Percentiles rank a stretch among this genome's conserved stretches.
Conservation (phyloP, 495 filamentous ascomycete genomes). For the Tuber aestivum region DNA sequence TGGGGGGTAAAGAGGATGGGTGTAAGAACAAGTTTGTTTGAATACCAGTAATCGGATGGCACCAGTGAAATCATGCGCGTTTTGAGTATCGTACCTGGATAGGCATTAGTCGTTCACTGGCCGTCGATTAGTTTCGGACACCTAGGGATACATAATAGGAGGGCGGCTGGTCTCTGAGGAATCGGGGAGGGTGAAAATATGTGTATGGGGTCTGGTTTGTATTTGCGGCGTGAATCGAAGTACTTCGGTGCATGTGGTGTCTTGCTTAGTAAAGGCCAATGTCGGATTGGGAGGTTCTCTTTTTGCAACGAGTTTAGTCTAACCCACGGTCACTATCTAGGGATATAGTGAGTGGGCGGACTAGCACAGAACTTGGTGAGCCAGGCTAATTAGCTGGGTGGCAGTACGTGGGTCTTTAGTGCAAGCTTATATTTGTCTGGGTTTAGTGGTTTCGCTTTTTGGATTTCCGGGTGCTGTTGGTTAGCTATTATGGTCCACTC, state of each 20-base stretch:
- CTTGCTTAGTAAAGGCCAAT: background rate
- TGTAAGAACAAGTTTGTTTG: background rate
- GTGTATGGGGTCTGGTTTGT: background rate
- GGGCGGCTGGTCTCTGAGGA: background rate
- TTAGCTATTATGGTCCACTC: background rate
- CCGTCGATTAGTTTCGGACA: background rate
- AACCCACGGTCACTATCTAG: background rate
- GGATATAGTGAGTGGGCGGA: background rate
- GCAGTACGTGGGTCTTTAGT: background rate
- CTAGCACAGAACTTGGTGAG: background rate
- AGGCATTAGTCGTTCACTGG: background rate
- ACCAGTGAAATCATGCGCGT: background rate
- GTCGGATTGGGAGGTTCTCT: no score
- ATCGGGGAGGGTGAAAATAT: background rate
- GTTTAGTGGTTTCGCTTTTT: background rate
- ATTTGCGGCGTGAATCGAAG: background rate
- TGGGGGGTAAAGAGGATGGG: background rate
- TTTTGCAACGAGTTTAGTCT: background rate
- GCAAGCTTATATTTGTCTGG: background rate
- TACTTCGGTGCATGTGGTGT: background rate
- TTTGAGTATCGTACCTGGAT: background rate
- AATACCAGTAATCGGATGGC: background rate
- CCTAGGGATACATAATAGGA: background rate
- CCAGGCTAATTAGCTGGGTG: background rate
- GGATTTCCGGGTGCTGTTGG: background rate